Base-by-base conservation (phyloP, 164 flowering plant genomes). In the Platanus orientalis region DNA sequence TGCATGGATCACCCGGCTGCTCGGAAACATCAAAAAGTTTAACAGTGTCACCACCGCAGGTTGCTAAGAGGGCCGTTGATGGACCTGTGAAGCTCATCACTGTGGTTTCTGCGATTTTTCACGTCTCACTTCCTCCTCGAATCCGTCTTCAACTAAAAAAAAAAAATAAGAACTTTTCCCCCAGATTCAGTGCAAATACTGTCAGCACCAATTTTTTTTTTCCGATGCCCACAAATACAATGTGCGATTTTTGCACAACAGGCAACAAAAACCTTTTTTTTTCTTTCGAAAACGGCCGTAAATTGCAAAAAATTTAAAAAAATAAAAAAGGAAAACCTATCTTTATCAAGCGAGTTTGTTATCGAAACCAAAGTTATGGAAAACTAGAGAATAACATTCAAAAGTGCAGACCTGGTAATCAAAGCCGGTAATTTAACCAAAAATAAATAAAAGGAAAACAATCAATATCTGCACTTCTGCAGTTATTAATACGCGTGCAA, bases 1-100 rank as follows among this genome's bases (percentile, higher is more conserved):
- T 71, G 72, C 97, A 94, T 1, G 96, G 97, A 79, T 95, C 95
- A n/a, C 84, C 88, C 5, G 80, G 58, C 67, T 87, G 86, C 40
- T 57, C 74, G 2, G 96, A 81, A 6, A 84, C 72, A 62, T 95
- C 87, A 44, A 89, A 95, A 6, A 95, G 86, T 81, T 95, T 92
- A 3, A 95, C 88, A 19, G 97, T 88, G 76, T 92, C 97, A 40
- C 89, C 90, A 14, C 84, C 90, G 68, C 83, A 71, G 13, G 96
- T 84, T 2, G 94, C 97, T 71, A 92, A 73, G 10, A 90, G 69
- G 55, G 79, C 73, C 71, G 45, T 71, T 20, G 85, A 78, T 34
- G 84, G 88, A 77, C 84, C 93, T 54, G 69, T 48, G 17, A 75
- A 73, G 69, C 71, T 83, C 87, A 81, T 81, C 73, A 54, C 55